Percentiles rank a stretch among this genome's conserved stretches.
Evolutionary conservation across 164 flowering plant species (phyloP).

Genomic region (Kingdonia uniflora): DNA sequence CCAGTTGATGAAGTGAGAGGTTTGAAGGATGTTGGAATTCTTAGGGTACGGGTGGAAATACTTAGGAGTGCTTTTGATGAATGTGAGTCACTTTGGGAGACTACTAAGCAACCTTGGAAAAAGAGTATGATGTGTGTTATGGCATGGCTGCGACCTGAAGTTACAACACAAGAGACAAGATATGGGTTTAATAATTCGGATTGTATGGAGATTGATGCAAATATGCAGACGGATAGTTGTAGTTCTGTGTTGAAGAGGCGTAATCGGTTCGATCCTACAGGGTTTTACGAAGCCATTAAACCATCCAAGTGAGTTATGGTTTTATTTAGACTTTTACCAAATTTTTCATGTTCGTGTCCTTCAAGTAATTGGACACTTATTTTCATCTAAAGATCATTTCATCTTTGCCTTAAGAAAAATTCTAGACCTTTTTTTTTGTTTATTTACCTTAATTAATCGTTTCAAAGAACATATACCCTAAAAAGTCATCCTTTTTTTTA

Average conservation of each 20-base stretch:
- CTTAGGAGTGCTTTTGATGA: constrained; percentile 54
- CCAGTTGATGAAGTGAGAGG: constrained; percentile 29
- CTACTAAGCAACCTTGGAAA: constrained; percentile 56
- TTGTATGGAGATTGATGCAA: constrained; percentile 16
- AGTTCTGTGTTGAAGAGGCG: constrained; percentile 12
- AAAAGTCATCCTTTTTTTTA: no score
- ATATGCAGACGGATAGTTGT: constrained; percentile 12
- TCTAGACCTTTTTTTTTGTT: no score
- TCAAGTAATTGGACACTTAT: no score
- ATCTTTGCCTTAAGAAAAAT: no score
- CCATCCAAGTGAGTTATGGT: constrained; percentile 87
- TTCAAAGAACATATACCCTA: no score
- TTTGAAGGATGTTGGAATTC: constrained; percentile 21
- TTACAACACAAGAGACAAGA: constrained; percentile 46
- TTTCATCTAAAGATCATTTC: no score
- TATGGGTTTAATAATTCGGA: constrained; percentile 35
- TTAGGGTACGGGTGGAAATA: constrained; percentile 64
- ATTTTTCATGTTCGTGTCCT: no score
- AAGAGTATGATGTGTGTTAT: constrained; percentile 84
- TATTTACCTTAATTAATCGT: no score
- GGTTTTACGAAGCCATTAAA: constrained; percentile 83
- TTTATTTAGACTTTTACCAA: no score
- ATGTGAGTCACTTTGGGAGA: constrained; percentile 57
- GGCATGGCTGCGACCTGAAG: constrained; percentile 91
- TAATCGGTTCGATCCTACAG: constrained; percentile 46